phyloP scores from a whole-genome alignment of 352 stramenopile genomes.

The Paralagenidium karlingii region DNA sequence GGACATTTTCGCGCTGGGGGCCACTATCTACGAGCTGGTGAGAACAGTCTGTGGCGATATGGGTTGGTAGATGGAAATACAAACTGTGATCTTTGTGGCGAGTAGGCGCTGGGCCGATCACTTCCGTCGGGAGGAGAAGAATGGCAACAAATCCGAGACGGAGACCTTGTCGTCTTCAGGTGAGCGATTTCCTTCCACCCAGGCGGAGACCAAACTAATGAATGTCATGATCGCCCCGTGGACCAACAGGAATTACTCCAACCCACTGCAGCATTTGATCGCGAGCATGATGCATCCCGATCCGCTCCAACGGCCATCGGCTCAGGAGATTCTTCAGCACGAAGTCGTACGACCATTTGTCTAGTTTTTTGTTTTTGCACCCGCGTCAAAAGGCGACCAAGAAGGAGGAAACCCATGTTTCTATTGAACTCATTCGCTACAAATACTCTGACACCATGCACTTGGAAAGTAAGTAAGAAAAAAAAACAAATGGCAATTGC shows the following conservation, averaged over 20 bases:
- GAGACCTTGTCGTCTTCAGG: conserved; percentile 68
- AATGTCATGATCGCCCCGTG: no score
- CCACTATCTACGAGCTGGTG: conserved; percentile 78
- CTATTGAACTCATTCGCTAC: no score
- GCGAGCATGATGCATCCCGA: conserved; percentile 82
- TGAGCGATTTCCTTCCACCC: conserved; percentile 6
- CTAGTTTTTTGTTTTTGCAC: no score
- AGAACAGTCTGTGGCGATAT: no score
- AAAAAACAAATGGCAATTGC: neutral
- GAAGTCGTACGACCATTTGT: conserved; percentile 58
- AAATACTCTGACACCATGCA: no score
- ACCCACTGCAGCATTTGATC: conserved; percentile 77
- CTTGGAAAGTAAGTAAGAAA: neutral
- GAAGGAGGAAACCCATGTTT: neutral
- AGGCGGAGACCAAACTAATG: no score
- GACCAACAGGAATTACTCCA: conserved; percentile 58
- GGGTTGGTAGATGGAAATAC: no score
- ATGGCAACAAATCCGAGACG: conserved; percentile 80
- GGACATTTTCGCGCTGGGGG: conserved; percentile 77
- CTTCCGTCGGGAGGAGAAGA: conserved; percentile 64
- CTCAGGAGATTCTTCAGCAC: conserved; percentile 77
- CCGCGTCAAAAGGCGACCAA: conserved; percentile 19
- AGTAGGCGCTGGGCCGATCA: conserved; percentile 41
- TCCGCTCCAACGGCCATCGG: conserved; percentile 59
- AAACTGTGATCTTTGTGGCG: no score